Evolutionary conservation across 2,329 filamentous ascomycete genomes (phyloP).

Genomic region (Diaporthe ampelina): DNA sequence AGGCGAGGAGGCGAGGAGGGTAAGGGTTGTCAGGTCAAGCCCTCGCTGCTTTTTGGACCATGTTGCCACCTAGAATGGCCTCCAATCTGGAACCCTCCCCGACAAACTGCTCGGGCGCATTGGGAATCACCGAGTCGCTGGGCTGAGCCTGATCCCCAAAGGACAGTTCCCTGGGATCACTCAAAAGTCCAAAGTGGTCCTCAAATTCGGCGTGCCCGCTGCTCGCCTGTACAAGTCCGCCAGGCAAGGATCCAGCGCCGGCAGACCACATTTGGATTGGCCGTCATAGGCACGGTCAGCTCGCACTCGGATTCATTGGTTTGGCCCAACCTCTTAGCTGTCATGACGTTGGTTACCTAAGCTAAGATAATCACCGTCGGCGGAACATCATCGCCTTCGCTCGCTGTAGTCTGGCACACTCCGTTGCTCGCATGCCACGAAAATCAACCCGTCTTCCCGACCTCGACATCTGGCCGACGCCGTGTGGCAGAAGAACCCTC

Average conservation of each 20-base stretch:
- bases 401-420: not conserved
- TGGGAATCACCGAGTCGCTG: no score
- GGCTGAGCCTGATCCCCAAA: no score
- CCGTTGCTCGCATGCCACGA: not conserved
- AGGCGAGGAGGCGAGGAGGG: no score
- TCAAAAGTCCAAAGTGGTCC: no score
- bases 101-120: no score
- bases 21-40: no score
- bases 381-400: conserved; percentile 3
- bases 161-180: no score
- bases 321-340: not conserved
- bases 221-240: not conserved
- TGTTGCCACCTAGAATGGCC: no score
- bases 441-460: not conserved
- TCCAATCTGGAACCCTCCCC: no score
- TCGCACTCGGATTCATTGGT: conserved; percentile 13
- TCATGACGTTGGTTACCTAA: not conserved
- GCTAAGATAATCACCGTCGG: not conserved
- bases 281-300: not conserved
- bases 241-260: not conserved
- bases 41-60: no score
- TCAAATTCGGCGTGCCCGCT: not conserved
- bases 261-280: not conserved
- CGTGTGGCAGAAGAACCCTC: not conserved
- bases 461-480: conserved; percentile 13